Percentiles rank a stretch among this genome's conserved stretches.
These are phyloP conservation scores for Pythium plurisporium DNA, from an alignment of 352 stramenopile genomes.

Conservation along the genomic window DNA sequence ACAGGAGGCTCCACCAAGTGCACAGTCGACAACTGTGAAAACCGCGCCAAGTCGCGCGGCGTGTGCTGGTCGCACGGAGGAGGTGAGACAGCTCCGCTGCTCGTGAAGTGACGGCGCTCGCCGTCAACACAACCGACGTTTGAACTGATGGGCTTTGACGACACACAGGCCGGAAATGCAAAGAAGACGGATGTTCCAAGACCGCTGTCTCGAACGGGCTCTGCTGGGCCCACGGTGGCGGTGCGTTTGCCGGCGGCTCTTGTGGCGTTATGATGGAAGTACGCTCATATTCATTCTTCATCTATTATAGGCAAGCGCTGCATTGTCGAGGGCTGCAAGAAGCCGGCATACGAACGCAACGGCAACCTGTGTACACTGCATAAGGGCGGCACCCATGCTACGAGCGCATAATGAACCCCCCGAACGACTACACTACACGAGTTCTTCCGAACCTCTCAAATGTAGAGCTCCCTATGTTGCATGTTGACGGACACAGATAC, in stretches of 20 bases:
- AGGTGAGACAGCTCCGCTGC: constrained; percentile 22
- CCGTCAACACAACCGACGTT: too few species aligned
- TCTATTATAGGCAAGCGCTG: constrained; percentile 40
- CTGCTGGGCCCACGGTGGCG: constrained; percentile 79
- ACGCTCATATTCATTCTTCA: background rate
- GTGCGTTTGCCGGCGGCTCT: constrained; percentile 18
- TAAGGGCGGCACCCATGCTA: constrained; percentile 3
- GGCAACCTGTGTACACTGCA: constrained; percentile 33
- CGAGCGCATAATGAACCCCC: constrained; percentile 4
- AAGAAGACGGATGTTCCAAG: constrained; percentile 53
- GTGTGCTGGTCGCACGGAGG: constrained; percentile 80
- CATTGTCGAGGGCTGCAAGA: constrained; percentile 37
- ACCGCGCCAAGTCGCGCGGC: constrained; percentile 70
- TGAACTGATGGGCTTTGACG: too few species aligned
- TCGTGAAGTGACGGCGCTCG: too few species aligned
- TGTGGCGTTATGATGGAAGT: background rate
- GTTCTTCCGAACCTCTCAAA: too few species aligned
- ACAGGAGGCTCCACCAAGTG: constrained; percentile 69
- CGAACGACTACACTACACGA: background rate
- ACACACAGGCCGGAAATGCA: constrained; percentile 50
- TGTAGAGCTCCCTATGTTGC: background rate
- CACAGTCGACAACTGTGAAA: constrained; percentile 55
- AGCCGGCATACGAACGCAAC: constrained; percentile 46
- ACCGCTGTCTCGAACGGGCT: constrained; percentile 73
- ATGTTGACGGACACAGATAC: too few species aligned